Conservation (phyloP, 495 filamentous ascomycete genomes). For the Wilcoxina mikolae region DNA sequence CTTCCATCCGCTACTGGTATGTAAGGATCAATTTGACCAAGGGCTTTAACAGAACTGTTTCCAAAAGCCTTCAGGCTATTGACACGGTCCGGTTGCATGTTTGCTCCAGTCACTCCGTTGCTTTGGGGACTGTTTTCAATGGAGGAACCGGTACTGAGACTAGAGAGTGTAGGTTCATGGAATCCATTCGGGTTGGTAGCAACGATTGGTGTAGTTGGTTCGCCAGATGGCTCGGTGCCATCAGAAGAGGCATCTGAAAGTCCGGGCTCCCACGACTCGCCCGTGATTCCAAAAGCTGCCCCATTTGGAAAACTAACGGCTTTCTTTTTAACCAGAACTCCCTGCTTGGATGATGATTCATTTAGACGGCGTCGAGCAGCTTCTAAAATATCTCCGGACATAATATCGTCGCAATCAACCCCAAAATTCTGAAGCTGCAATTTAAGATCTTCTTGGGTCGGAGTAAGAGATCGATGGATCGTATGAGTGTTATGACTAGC, state of each 20-base stretch:
- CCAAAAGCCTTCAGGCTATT: not conserved
- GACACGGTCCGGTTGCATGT: not conserved
- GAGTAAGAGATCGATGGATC: not conserved
- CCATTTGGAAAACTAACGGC: not conserved
- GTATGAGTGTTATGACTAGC: not conserved
- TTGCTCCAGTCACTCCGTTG: not conserved
- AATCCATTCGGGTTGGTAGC: not conserved
- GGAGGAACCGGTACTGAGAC: not conserved
- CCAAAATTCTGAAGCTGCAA: not conserved
- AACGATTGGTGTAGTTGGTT: not conserved
- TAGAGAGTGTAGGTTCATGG: not conserved
- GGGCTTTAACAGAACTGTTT: not conserved
- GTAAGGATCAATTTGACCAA: slow-evolving; percentile 6
- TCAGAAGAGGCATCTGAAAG: not conserved
- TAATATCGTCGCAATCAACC: not conserved
- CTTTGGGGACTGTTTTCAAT: not conserved
- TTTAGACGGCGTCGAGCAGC: not conserved
- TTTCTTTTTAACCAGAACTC: not conserved
- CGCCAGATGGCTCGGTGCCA: not conserved
- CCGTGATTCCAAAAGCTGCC: not conserved
- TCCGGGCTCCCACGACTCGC: not conserved
- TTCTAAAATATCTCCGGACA: not conserved
- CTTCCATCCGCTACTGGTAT: not conserved
- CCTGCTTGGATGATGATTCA: not conserved
- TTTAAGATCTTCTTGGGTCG: not conserved